Evolutionary conservation across 805 yeast genomes (phyloP), one percentile per base, ranked within the genome.

Genomic region (Brettanomyces naardenensis): DNA sequence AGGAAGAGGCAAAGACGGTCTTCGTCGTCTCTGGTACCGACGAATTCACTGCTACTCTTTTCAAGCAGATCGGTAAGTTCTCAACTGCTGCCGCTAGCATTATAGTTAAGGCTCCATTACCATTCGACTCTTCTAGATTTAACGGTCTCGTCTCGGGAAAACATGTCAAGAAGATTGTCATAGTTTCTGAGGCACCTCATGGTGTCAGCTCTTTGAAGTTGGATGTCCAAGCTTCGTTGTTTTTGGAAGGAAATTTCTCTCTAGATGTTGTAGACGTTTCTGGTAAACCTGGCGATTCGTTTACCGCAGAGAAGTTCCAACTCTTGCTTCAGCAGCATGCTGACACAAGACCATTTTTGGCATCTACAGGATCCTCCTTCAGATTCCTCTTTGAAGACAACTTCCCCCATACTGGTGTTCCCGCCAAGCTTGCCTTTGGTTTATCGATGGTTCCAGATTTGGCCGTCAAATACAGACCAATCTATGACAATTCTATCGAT

Each of bases 11-110:
- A 6, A 74, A 73, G 32, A 75, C 81, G 19, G 84, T 89, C n/a
- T 79, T 84, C 56, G 90, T 88, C 25, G 68, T 79, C n/a, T 78
- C 82, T 46, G 95, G 95, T 19, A 68, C 92, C 29, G 60, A 71
- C 31, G 88, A 82, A 55, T 64, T 81, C 14, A 65, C 75, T 39
- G 33, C 22, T 9, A 61, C 75, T 39, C 68, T 84, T 29, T 49
- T 71, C 34, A 58, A 63, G 20, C 66, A 71, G 21, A 63, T 79
- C 33, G 20, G n/a, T 11, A 31, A 30, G 21, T 39, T 32, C 30
- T 28, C 46, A 14, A 46, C 54, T 25, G 44, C 55, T 14, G 59
- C 65, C n/a, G 70, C 75, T 36, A 95, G 88, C 45, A 73, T 80
- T 35, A 59, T 89, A 40, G 71, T 80, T 39, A 75, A 95, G 61